phyloP scores from a whole-genome alignment of 108 stramenopile genomes.

The Conticribra weissflogii region DNA sequence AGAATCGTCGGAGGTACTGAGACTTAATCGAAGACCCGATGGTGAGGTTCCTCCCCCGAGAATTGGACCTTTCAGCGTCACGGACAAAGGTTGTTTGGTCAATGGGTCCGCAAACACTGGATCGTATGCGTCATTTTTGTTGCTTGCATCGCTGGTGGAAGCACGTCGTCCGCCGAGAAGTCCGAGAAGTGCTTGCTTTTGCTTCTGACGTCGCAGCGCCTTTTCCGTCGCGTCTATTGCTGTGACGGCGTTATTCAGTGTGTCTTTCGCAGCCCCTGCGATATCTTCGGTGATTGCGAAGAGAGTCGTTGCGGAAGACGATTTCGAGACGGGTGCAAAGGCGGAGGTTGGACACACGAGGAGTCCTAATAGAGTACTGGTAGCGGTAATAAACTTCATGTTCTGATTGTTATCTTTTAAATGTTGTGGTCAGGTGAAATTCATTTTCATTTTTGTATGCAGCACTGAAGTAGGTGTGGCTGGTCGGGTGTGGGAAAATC shows the following conservation, averaged over 20 bases:
- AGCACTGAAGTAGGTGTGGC: too few relatives aligned
- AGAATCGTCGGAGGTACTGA: slow-evolving; percentile 50
- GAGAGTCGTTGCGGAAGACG: neutral
- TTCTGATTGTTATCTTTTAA: neutral
- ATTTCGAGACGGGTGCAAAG: too few relatives aligned
- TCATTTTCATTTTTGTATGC: too few relatives aligned
- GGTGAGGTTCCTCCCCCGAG: slow-evolving; percentile 43
- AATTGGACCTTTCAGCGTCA: slow-evolving; percentile 42
- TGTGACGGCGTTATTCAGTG: too few relatives aligned
- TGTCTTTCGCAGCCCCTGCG: neutral
- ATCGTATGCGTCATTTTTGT: slow-evolving; percentile 40
- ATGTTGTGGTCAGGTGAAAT: too few relatives aligned
- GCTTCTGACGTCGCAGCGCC: slow-evolving; percentile 15
- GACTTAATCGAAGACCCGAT: slow-evolving; percentile 36
- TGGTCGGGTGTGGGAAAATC: too few relatives aligned
- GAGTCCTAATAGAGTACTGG: neutral
- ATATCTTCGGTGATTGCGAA: neutral
- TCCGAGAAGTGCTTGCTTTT: slow-evolving; percentile 36
- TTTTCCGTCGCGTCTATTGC: neutral
- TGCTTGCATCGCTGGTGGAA: neutral
- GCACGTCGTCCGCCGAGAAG: slow-evolving; percentile 27
- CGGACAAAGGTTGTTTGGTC: slow-evolving; percentile 69
- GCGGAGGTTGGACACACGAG: neutral
- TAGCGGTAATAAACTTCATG: neutral
- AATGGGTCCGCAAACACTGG: slow-evolving; percentile 73